phyloP scores from a whole-genome alignment of 1,284 basidiomycete species.

The Fistulina hepatica region DNA sequence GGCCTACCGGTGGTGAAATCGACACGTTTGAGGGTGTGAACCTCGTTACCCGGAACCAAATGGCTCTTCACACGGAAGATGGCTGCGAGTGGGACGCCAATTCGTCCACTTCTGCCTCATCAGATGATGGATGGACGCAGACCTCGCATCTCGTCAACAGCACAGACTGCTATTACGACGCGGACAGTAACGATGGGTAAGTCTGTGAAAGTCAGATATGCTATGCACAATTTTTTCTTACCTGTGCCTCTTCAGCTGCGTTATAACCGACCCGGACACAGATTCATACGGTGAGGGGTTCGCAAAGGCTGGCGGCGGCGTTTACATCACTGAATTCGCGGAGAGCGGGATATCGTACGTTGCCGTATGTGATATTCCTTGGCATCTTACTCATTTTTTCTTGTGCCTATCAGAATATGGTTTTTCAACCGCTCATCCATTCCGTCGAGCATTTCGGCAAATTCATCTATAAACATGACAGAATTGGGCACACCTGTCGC shows the following conservation, averaged over 20 bases:
- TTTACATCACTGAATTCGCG: constrained; percentile 64
- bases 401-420: constrained; percentile 54
- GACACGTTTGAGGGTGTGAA: constrained; percentile 75
- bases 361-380: not conserved
- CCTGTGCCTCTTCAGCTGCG: too few species aligned
- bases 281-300: constrained; percentile 58
- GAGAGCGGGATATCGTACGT: constrained; percentile 51
- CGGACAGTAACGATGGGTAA: constrained; percentile 53
- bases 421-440: constrained; percentile 58
- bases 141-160: constrained; percentile 43
- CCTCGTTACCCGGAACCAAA: constrained; percentile 46
- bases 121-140: too few species aligned
- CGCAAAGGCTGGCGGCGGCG: constrained; percentile 52
- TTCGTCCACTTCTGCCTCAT: too few species aligned
- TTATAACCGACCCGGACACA: constrained; percentile 39
- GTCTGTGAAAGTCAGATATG: too few species aligned
- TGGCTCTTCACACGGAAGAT: constrained; percentile 57
- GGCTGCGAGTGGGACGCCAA: constrained; percentile 46
- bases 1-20: constrained; percentile 62
- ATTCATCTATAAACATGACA: constrained; percentile 50
- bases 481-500: constrained; percentile 58
- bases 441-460: constrained; percentile 42
- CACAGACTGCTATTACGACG: constrained; percentile 47
- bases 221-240: too few species aligned
- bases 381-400: too few species aligned